These are phyloP conservation scores for Lactarius trivialis DNA, from an alignment of 768 basidiomycete genomes.

Conservation along the genomic window DNA sequence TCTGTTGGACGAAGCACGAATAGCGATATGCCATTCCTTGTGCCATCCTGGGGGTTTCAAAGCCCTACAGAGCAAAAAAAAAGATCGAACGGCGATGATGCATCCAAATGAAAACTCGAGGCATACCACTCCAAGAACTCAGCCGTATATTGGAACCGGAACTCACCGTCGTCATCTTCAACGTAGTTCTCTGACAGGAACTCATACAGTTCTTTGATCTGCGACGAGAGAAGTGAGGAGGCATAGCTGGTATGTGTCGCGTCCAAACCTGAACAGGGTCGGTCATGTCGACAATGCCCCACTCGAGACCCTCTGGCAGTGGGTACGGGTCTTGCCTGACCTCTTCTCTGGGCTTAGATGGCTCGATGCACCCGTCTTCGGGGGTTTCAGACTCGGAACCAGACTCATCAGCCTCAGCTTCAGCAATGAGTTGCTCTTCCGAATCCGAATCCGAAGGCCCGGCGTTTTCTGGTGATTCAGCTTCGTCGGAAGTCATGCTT, in stretches of 20 bases:
- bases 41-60: slow-evolving; percentile 89
- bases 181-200: slow-evolving; percentile 91
- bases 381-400: slow-evolving; percentile 32
- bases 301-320: slow-evolving; percentile 89
- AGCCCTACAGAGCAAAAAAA: slow-evolving; percentile 52
- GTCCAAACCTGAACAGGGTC: slow-evolving; percentile 61
- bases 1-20: slow-evolving; percentile 82
- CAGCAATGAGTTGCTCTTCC: neutral
- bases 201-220: slow-evolving; percentile 90
- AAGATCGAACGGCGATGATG: too few relatives aligned
- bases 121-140: slow-evolving; percentile 87
- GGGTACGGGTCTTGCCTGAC: slow-evolving; percentile 85
- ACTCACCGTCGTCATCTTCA: slow-evolving; percentile 92
- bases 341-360: slow-evolving; percentile 64
- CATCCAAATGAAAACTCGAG: neutral
- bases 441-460: too few relatives aligned
- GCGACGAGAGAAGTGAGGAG: slow-evolving; percentile 8
- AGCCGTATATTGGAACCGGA: slow-evolving; percentile 92
- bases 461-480: slow-evolving; percentile 1
- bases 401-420: slow-evolving; percentile 3
- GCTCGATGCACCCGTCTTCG: slow-evolving; percentile 87
- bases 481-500: slow-evolving; percentile 11
- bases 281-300: slow-evolving; percentile 75
- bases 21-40: slow-evolving; percentile 94
- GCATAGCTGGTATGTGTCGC: neutral